These are phyloP conservation scores for Candida hispaniensis DNA, from an alignment of 805 yeast species.

Conservation along the genomic window DNA sequence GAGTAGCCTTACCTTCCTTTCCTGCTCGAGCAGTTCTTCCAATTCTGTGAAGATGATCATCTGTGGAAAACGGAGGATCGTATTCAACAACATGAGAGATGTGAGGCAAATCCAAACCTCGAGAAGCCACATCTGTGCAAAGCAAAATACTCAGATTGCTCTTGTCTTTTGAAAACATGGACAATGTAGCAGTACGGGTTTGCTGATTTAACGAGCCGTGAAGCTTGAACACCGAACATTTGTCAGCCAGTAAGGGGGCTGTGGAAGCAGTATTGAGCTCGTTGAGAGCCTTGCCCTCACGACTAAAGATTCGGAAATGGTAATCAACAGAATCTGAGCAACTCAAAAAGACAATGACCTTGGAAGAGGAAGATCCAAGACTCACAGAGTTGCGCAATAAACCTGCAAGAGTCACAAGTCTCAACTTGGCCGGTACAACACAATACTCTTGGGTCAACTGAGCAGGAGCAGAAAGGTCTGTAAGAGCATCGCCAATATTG, in stretches of 20 bases:
- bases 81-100: slow-evolving; percentile 80
- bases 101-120: slow-evolving; percentile 88
- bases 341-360: slow-evolving; percentile 66
- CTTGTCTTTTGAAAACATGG: slow-evolving; percentile 37
- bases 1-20: slow-evolving; percentile 58
- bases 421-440: slow-evolving; percentile 86
- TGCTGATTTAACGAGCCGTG: slow-evolving; percentile 91
- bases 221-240: slow-evolving; percentile 50
- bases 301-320: slow-evolving; percentile 66
- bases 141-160: slow-evolving; percentile 44
- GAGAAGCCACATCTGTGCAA: slow-evolving; percentile 96
- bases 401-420: slow-evolving; percentile 73
- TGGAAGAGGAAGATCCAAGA: slow-evolving; percentile 23
- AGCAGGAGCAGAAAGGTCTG: slow-evolving; percentile 60
- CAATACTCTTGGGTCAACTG: slow-evolving; percentile 71
- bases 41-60: slow-evolving; percentile 91
- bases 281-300: slow-evolving; percentile 35
- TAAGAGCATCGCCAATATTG: slow-evolving; percentile 24
- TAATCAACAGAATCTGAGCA: slow-evolving; percentile 96
- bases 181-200: slow-evolving; percentile 65
- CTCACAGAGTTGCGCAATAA: slow-evolving; percentile 41
- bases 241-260: slow-evolving; percentile 41
- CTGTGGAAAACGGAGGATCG: slow-evolving; percentile 90
- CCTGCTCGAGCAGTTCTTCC: slow-evolving; percentile 99
- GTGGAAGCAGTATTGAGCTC: slow-evolving; percentile 34